Percentiles rank a stretch among this genome's conserved stretches.
These are phyloP conservation scores for Fagopyrum esculentum DNA, from an alignment of 148 eudicot species.

Conservation along the genomic window DNA sequence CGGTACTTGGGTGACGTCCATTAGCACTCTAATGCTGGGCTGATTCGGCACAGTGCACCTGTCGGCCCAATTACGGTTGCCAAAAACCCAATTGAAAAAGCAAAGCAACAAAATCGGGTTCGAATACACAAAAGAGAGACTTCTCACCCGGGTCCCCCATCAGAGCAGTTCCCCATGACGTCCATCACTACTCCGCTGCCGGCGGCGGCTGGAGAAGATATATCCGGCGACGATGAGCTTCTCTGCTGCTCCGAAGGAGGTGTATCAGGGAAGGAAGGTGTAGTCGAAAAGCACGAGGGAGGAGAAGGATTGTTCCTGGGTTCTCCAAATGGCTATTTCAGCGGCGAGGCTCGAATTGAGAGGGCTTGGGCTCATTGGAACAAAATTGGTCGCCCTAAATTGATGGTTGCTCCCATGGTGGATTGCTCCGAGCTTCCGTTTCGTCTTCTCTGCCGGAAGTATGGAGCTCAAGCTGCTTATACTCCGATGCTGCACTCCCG, in stretches of 20 bases:
- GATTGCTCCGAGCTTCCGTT: conserved; percentile 96
- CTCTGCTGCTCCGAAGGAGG: conserved; percentile 7
- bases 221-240: not conserved
- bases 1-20: not conserved
- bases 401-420: conserved; percentile 92
- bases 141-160: not conserved
- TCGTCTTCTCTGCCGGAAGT: conserved; percentile 79
- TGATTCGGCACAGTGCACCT: not conserved
- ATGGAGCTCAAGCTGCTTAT: conserved; percentile 87
- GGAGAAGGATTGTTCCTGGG: conserved; percentile 11
- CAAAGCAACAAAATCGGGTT: not conserved
- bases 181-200: not conserved
- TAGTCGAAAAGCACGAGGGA: not conserved
- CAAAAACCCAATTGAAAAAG: not conserved
- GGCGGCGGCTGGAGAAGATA: not conserved
- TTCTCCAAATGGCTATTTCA: conserved; percentile 38
- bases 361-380: conserved; percentile 87
- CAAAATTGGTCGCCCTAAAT: conserved; percentile 63
- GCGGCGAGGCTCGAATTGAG: conserved; percentile 62
- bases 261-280: not conserved
- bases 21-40: not conserved
- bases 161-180: not conserved
- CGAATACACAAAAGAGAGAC: not conserved
- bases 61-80: not conserved
- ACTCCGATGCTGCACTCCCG: conserved; percentile 93